Evolutionary conservation across 2,329 filamentous ascomycete species (phyloP).

Genomic region (Xylariaceae sp.): DNA sequence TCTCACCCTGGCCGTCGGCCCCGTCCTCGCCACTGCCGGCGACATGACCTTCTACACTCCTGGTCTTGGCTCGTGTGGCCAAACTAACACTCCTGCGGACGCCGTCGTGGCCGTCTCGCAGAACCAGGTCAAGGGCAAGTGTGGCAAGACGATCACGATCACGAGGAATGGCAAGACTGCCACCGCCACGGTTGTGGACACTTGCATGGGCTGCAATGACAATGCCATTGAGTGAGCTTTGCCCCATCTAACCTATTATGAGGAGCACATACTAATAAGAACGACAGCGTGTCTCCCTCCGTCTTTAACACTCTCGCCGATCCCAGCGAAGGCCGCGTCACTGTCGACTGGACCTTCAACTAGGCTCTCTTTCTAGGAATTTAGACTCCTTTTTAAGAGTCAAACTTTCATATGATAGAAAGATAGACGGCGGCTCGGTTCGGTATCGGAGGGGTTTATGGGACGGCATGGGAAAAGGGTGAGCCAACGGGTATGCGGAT

Average conservation of each 20-base stretch:
- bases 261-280: not conserved
- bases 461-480: not conserved
- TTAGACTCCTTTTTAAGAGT: too few species aligned
- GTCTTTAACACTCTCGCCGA: conserved; percentile 23
- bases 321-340: conserved; percentile 16
- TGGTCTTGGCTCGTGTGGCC: conserved; percentile 25
- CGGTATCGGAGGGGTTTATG: too few species aligned
- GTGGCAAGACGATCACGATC: conserved; percentile 27
- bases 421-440: too few species aligned
- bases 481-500: not conserved
- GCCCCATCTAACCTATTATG: too few species aligned
- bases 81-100: conserved; percentile 17
- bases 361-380: conserved; percentile 4
- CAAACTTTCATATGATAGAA: too few species aligned
- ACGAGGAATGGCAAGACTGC: conserved; percentile 22
- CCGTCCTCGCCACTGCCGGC: conserved; percentile 19
- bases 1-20: conserved; percentile 14
- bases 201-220: conserved; percentile 25
- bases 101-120: conserved; percentile 26
- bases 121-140: conserved; percentile 20
- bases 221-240: conserved; percentile 23
- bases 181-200: conserved; percentile 27
- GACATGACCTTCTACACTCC: conserved; percentile 27
- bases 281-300: conserved; percentile 22
- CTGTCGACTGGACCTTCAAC: conserved; percentile 24